phyloP scores from a whole-genome alignment of 2,329 filamentous ascomycete species.

The Colletotrichum australisinense region DNA sequence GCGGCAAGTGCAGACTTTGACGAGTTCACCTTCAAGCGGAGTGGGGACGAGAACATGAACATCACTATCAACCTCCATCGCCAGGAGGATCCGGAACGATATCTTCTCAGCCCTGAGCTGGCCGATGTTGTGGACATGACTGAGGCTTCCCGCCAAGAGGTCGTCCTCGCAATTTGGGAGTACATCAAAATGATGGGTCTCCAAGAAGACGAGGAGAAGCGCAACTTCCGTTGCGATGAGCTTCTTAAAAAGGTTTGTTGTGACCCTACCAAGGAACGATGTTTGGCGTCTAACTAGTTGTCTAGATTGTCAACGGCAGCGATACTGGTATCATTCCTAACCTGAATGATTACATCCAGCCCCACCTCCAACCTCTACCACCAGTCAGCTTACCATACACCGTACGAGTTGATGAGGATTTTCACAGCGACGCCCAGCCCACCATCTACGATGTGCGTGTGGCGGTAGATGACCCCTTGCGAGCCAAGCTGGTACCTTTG shows the following conservation, averaged over 20 bases:
- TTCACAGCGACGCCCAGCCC: constrained; percentile 78
- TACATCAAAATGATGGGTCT: constrained; percentile 89
- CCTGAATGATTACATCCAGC: constrained; percentile 82
- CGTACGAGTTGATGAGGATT: constrained; percentile 89
- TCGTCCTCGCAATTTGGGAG: constrained; percentile 93
- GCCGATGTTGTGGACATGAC: constrained; percentile 87
- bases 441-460: constrained; percentile 94
- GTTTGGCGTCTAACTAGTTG: not conserved
- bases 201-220: constrained; percentile 94
- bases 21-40: constrained; percentile 89
- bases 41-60: constrained; percentile 92
- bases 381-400: constrained; percentile 91
- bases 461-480: constrained; percentile 84
- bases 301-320: constrained; percentile 77
- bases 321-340: constrained; percentile 88
- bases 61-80: constrained; percentile 87
- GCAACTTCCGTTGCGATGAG: constrained; percentile 91
- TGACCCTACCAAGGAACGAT: not conserved
- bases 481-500: constrained; percentile 72
- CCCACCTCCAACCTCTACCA: constrained; percentile 82
- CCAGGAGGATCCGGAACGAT: constrained; percentile 89
- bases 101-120: constrained; percentile 80
- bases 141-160: constrained; percentile 88
- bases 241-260: constrained; percentile 78
- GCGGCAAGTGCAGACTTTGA: constrained; percentile 82